Conservation (phyloP, 495 filamentous ascomycete species). For the Clohesyomyces aquaticus region DNA sequence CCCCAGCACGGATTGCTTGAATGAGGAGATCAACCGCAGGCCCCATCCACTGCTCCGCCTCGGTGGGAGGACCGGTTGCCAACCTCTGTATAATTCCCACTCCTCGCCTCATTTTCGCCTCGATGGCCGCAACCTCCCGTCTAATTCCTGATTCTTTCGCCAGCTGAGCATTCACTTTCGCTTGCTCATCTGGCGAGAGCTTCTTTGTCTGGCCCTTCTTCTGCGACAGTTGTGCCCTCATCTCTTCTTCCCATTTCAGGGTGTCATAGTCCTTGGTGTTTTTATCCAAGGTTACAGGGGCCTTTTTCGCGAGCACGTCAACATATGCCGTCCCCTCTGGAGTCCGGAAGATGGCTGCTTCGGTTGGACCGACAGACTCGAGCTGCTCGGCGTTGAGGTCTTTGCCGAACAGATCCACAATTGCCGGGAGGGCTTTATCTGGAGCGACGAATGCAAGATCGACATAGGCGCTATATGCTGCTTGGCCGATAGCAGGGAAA, state of each 20-base stretch:
- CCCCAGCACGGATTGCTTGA: constrained; percentile 73
- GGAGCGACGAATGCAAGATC: constrained; percentile 94
- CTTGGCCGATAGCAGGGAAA: constrained; percentile 57
- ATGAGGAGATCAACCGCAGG: constrained; percentile 71
- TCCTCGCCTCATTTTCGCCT: constrained; percentile 72
- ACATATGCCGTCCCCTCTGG: constrained; percentile 85
- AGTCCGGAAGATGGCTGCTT: constrained; percentile 88
- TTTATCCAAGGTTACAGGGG: constrained; percentile 68
- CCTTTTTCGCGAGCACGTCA: constrained; percentile 83
- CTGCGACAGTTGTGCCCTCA: constrained; percentile 81
- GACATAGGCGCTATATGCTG: constrained; percentile 78
- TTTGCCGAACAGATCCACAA: constrained; percentile 70
- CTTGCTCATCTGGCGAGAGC: constrained; percentile 81
- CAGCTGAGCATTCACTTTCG: constrained; percentile 88
- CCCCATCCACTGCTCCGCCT: constrained; percentile 84
- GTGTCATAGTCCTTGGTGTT: constrained; percentile 92
- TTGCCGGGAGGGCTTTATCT: constrained; percentile 71
- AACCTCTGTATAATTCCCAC: constrained; percentile 82
- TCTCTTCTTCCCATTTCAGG: constrained; percentile 93
- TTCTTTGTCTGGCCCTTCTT: constrained; percentile 94
- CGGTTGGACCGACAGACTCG: constrained; percentile 72
- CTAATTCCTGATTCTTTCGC: constrained; percentile 83
- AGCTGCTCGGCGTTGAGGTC: constrained; percentile 72
- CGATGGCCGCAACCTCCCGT: constrained; percentile 65
- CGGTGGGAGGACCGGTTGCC: constrained; percentile 81